phyloP scores from a whole-genome alignment of 192 early-diverging fungal species.

The Chytriomyces confervae region DNA sequence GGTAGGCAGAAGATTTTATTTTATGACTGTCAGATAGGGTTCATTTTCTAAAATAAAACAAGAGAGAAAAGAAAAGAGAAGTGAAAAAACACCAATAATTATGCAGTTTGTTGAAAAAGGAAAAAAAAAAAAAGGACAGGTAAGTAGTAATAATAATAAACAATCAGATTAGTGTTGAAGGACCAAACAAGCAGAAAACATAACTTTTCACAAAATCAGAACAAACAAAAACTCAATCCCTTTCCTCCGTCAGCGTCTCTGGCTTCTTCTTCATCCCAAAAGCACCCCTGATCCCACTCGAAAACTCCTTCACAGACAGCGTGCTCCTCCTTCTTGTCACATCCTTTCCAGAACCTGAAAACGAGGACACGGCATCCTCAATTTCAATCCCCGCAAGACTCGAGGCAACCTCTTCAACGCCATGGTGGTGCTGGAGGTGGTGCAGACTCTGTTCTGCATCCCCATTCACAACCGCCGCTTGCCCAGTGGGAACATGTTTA shows the following conservation, averaged over 20 bases:
- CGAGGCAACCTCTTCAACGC: not conserved
- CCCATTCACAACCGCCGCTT: not conserved
- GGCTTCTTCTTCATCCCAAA: constrained; percentile 18
- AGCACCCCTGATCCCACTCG: constrained; percentile 24
- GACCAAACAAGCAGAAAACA: too few relatives aligned
- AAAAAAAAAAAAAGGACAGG: too few relatives aligned
- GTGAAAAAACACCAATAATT: too few relatives aligned
- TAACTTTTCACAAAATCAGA: constrained; percentile 32
- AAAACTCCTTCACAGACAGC: constrained; percentile 29
- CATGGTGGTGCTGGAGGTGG: not conserved
- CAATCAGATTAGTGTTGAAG: too few relatives aligned
- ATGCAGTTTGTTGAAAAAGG: too few relatives aligned
- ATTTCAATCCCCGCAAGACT: not conserved
- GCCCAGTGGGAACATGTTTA: not conserved
- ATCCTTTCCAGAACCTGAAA: not conserved
- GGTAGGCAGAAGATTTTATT: too few relatives aligned
- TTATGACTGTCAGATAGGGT: too few relatives aligned
- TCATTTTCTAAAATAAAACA: too few relatives aligned
- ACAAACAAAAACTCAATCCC: constrained; percentile 50
- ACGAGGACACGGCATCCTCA: not conserved
- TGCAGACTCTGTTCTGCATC: not conserved
- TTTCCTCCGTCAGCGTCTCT: constrained; percentile 4
- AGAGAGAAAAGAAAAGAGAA: too few relatives aligned
- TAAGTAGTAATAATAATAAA: too few relatives aligned
- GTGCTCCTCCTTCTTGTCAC: constrained; percentile 2